Percentiles rank a stretch among this genome's conserved stretches.
These are phyloP conservation scores for Anthostomella pinea DNA, from an alignment of 2,329 filamentous ascomycete species.

Conservation along the genomic window DNA sequence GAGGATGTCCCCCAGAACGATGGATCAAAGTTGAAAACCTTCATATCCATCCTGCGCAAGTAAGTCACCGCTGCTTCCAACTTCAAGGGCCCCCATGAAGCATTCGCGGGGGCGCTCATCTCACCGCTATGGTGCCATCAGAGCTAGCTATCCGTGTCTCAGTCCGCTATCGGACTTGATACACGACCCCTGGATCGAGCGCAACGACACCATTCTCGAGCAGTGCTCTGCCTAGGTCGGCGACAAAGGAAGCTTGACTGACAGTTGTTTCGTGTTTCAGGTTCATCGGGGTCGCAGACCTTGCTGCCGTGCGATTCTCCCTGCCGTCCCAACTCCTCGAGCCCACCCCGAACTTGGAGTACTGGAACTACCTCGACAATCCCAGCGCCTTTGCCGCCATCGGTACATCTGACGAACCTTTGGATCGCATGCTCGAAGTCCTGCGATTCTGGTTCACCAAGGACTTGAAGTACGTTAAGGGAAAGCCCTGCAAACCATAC, in stretches of 20 bases:
- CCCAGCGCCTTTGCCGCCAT: slow-evolving; percentile 83
- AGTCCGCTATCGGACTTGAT: slow-evolving; percentile 23
- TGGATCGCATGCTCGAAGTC: slow-evolving; percentile 93
- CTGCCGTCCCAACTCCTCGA: slow-evolving; percentile 93
- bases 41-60: slow-evolving; percentile 84
- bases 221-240: slow-evolving; percentile 8
- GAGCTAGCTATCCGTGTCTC: not conserved
- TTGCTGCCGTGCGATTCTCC: slow-evolving; percentile 93
- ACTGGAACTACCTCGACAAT: slow-evolving; percentile 97
- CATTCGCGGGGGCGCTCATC: slow-evolving; percentile 2
- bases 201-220: slow-evolving; percentile 5
- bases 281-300: slow-evolving; percentile 94
- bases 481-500: slow-evolving; percentile 97
- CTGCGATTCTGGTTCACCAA: slow-evolving; percentile 99
- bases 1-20: slow-evolving; percentile 59
- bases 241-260: slow-evolving; percentile 17
- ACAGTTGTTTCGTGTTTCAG: slow-evolving; percentile 44
- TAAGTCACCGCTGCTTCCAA: slow-evolving; percentile 45
- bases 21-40: slow-evolving; percentile 83
- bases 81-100: not conserved
- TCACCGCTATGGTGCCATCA: slow-evolving; percentile 10
- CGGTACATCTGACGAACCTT: slow-evolving; percentile 84
- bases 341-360: slow-evolving; percentile 94
- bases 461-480: slow-evolving; percentile 97
- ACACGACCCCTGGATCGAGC: not conserved